These are phyloP conservation scores for Hypsizygus ulmarius DNA, from an alignment of 1,284 basidiomycete species.

Conservation along the genomic window DNA sequence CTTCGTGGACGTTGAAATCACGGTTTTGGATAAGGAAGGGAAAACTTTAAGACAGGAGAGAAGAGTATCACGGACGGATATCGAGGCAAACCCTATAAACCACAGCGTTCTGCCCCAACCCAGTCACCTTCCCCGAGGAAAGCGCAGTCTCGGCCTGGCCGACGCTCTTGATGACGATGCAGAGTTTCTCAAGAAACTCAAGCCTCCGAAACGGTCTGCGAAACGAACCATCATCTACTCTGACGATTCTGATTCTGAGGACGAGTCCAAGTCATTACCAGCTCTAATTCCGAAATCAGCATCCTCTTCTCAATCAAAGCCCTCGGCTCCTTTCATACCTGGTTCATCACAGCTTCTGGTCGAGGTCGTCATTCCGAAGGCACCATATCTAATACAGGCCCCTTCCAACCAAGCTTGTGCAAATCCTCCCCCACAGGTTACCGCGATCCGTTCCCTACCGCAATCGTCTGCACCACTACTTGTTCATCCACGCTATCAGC, in stretches of 20 bases:
- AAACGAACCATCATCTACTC: slow-evolving; percentile 25
- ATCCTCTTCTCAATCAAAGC: slow-evolving; percentile 5
- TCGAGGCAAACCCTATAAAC: slow-evolving; percentile 28
- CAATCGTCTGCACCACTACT: slow-evolving; percentile 9
- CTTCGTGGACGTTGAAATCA: slow-evolving; percentile 62
- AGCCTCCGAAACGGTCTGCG: slow-evolving; percentile 18
- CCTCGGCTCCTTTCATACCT: slow-evolving; percentile 9
- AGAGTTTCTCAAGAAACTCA: slow-evolving; percentile 18
- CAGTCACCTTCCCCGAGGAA: background rate
- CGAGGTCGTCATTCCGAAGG: slow-evolving; percentile 39
- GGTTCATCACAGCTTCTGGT: slow-evolving; percentile 18
- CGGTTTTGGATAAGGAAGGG: slow-evolving; percentile 59
- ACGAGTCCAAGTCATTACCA: slow-evolving; percentile 17
- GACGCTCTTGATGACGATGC: slow-evolving; percentile 20
- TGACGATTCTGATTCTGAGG: slow-evolving; percentile 39
- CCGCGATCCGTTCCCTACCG: slow-evolving; percentile 11
- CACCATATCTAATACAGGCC: slow-evolving; percentile 24
- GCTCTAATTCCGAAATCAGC: slow-evolving; percentile 18
- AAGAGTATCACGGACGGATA: slow-evolving; percentile 40
- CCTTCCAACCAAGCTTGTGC: slow-evolving; percentile 9
- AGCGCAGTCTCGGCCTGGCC: background rate
- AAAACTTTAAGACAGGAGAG: slow-evolving; percentile 54
- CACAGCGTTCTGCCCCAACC: slow-evolving; percentile 2
- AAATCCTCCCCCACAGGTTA: slow-evolving; percentile 7
- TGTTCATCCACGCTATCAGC: slow-evolving; percentile 22